Evolutionary conservation across 768 basidiomycete species (phyloP), one percentile per base, ranked within the genome.

Genomic region (Lentinula boryana): DNA sequence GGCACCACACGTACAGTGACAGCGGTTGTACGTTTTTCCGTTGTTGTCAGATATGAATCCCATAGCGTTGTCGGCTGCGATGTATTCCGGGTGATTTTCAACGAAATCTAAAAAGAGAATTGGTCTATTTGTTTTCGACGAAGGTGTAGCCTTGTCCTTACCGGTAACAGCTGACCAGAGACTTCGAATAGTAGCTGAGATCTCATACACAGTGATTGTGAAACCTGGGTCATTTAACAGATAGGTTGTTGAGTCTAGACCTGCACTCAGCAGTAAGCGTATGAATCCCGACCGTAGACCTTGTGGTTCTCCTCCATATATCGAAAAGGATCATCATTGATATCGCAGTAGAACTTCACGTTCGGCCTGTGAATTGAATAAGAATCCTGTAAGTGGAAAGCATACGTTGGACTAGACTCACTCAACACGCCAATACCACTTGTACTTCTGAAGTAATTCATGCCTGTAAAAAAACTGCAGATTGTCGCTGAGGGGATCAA

Each of bases 371-470:
- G 40, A 67, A 64, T 2, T 65, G 65, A 6, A 74, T 66, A 76
- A 77, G 78, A 51, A 41, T 38, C 23, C 35, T 21, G 48, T 62
- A 1, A 44, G 21, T 8, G 8, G 31, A 10, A 21, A 4, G 0
- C 76, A 68, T 4, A 74, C 76, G n/a, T 70, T 33, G 10, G 41
- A 33, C 7, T 1, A 63, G 54, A 70, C 77, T 59, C 60, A 83
- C 84, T 91, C 88, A 49, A 92, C 82, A 13, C 89, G 79, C 89
- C 89, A 91, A 72, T 92, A 91, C 78, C 85, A 92, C 58, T 85
- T 79, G 70, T 85, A 90, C 50, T 83, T 74, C 60, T 81, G 78
- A 54, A 91, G 71, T 15, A 90, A 71, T 3, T 83, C 80, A 66
- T 92, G 89, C 46, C 78, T 72, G 79, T 84, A 92, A 77, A 92